phyloP scores from a whole-genome alignment of 2,329 filamentous ascomycete species.

The Dothistroma septosporum region DNA sequence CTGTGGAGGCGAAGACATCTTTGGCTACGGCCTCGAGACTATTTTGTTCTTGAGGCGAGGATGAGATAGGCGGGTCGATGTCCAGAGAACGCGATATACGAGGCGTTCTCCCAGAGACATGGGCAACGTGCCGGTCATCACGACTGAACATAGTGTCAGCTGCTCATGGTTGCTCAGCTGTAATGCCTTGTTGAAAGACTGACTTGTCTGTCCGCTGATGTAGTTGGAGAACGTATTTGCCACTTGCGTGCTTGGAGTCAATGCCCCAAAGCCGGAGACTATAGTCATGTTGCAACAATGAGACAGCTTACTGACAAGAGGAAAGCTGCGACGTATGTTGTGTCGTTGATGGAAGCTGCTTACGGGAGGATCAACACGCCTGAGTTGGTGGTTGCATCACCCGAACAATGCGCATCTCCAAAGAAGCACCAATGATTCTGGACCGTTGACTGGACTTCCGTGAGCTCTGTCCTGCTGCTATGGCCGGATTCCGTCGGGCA shows the following conservation, averaged over 20 bases:
- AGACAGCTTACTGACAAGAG: not conserved
- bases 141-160: not conserved
- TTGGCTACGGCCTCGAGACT: not conserved
- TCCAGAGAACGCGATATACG: constrained; percentile 2
- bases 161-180: not conserved
- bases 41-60: constrained; percentile 4
- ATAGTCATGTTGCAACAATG: constrained; percentile 1
- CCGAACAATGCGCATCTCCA: not conserved
- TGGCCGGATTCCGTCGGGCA: no score
- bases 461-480: no score
- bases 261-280: constrained; percentile 1
- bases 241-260: constrained; percentile 5
- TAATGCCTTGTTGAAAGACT: not conserved
- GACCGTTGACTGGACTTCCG: no score
- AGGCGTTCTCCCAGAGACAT: constrained; percentile 6
- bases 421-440: no score
- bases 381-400: not conserved
- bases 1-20: not conserved
- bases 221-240: constrained; percentile 3
- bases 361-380: not conserved
- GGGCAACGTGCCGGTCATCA: constrained; percentile 9
- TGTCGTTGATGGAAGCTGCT: no score
- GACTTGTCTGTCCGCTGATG: constrained; percentile 5
- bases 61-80: constrained; percentile 7
- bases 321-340: not conserved